A percentile compares a stretch with the other conserved stretches of the same genome.
Evolutionary conservation across 306 rosid species (phyloP).

Genomic region (Myrica gale): DNA sequence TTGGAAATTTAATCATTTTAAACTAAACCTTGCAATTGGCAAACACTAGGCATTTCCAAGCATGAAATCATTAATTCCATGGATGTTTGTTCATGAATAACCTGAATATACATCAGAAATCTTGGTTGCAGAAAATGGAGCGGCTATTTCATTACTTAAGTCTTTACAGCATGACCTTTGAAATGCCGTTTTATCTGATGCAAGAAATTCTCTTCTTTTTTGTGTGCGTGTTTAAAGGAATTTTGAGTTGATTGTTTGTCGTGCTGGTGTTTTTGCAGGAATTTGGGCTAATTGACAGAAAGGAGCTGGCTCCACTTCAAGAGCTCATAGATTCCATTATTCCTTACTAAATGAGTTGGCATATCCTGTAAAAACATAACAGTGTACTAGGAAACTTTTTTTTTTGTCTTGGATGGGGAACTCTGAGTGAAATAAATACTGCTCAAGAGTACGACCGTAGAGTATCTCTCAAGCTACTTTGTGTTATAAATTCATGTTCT

Average conservation of each 20-base stretch:
- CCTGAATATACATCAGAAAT: background rate
- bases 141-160: background rate
- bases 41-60: background rate
- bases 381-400: slow-evolving; percentile 28
- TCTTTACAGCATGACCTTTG: background rate
- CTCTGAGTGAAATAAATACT: slow-evolving; percentile 27
- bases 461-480: slow-evolving; percentile 9
- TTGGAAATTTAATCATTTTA: background rate
- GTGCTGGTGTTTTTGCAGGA: slow-evolving; percentile 55
- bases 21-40: background rate
- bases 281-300: slow-evolving; percentile 92
- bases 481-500: slow-evolving; percentile 26
- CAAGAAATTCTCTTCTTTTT: slow-evolving; percentile 18
- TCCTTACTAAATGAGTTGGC: slow-evolving; percentile 59
- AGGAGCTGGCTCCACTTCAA: slow-evolving; percentile 99
- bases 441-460: slow-evolving; percentile 33
- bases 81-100: background rate
- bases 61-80: background rate
- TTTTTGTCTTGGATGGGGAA: too few relatives aligned
- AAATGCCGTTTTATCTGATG: slow-evolving; percentile 14
- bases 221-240: background rate
- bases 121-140: background rate
- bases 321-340: slow-evolving; percentile 96
- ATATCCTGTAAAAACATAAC: slow-evolving; percentile 23
- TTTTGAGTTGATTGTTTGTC: background rate